phyloP scores from a whole-genome alignment of 192 early-diverging fungal genomes.

The Backusella tuberculispora region DNA sequence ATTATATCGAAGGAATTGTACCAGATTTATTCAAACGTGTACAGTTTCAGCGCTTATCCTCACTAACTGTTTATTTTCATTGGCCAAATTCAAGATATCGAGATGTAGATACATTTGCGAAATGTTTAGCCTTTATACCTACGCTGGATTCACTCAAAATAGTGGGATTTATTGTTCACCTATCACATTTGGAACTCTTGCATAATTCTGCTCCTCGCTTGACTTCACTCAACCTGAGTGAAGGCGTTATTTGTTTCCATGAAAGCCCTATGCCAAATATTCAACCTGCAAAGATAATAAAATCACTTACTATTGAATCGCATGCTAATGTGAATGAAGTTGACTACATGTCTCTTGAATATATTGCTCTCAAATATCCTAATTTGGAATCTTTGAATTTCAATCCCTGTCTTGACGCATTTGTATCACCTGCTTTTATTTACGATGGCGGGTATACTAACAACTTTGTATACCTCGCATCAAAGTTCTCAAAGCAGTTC shows the following conservation, averaged over 20 bases:
- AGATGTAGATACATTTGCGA: not conserved
- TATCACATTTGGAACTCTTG: slow-evolving; percentile 1
- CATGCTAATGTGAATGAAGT: slow-evolving; percentile 3
- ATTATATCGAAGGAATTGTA: not conserved
- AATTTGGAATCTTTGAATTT: not conserved
- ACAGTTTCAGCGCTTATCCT: not conserved
- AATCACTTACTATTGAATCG: not conserved
- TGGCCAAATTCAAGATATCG: slow-evolving; percentile 15
- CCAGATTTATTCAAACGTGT: not conserved
- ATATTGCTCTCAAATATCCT: not conserved
- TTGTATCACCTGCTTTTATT: slow-evolving; percentile 2
- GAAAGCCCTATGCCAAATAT: not conserved
- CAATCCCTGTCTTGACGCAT: not conserved
- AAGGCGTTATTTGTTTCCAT: slow-evolving; percentile 6
- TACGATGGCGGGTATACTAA: not conserved
- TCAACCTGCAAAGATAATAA: not conserved
- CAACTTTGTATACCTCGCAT: not conserved
- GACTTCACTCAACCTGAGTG: not conserved
- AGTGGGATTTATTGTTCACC: not conserved
- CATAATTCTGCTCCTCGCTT: not conserved
- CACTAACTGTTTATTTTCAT: not conserved
- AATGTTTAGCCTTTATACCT: slow-evolving; percentile 2
- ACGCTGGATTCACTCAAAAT: not conserved
- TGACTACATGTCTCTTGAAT: slow-evolving; percentile 1
- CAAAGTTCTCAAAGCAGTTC: not conserved